Base-by-base conservation (phyloP, 805 yeast genomes). In the Diddensiella transvaalensis region DNA sequence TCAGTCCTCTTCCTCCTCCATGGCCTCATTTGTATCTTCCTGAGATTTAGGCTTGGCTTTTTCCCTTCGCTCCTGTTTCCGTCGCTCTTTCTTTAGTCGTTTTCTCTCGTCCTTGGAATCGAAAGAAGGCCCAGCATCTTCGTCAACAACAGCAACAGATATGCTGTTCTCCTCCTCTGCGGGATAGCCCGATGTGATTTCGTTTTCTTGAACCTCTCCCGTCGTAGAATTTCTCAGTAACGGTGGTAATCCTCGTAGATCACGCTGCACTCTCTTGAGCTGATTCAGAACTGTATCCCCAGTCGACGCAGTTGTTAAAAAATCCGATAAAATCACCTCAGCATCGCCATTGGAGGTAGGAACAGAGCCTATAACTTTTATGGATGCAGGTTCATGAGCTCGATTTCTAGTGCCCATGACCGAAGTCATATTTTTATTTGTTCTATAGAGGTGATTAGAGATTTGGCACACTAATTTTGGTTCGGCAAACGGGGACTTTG, bases 211-310 rank as follows among this genome's bases (percentile, higher is more conserved):
- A 4, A 40, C 18, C 21, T 32, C 44, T 5, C 44, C 51, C 4
- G 40, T 32, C 18, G 43, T 39, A 13, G 37, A 26, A 29, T 24
- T 38, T 18, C 37, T 10, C 42, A 53, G 30, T 42, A 54, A 21
- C 21, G 95, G 95, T 6, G 95, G 91, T 49, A 87, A 73, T 1
- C 95, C 95, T 56, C 88, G 73, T 55, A 86, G 76, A 54, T 84
- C 87, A 67, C 95, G 76, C 61, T 83, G 91, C 36, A 85, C 71
- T 62, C 95, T 75, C 58, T 73, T 76, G 58, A 87, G 71, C 69
- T 86, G 95, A 49, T 85, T 72, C 52, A 72, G 58, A 17, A 76
- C 71, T 22, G 78, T 72, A 17, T 59, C 67, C 13, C 47, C 46
- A 33, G 43, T 35, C 18, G 46, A 22, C 18, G 35, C 37, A 19